A percentile compares a stretch with the other conserved stretches of the same genome.
These are phyloP conservation scores for Phytophthora pisi DNA, from an alignment of 352 stramenopile genomes.

Conservation along the genomic window DNA sequence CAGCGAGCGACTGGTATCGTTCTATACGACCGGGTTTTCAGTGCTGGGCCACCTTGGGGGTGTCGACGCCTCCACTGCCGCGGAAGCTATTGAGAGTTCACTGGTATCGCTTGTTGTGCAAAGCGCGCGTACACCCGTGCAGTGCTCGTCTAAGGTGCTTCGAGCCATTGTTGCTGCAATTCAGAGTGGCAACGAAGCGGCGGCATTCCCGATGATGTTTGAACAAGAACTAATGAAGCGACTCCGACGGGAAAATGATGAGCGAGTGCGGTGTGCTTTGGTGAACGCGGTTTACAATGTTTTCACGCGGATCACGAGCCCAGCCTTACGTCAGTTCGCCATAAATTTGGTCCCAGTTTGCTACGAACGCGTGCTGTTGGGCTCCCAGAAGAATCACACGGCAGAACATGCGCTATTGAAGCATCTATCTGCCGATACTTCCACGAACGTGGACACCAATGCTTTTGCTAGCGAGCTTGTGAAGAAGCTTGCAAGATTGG, in stretches of 20 bases:
- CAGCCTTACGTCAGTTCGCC: slow-evolving; percentile 21
- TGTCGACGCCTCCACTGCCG: slow-evolving; percentile 27
- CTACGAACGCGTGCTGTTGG: slow-evolving; percentile 30
- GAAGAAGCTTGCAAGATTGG: slow-evolving; percentile 30
- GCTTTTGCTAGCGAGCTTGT: slow-evolving; percentile 19
- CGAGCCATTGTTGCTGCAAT: slow-evolving; percentile 32
- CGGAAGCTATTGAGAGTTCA: slow-evolving; percentile 23
- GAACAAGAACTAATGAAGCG: slow-evolving; percentile 30
- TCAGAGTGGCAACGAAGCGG: slow-evolving; percentile 16
- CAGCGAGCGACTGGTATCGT: slow-evolving; percentile 13
- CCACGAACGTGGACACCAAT: neutral
- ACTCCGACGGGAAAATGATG: slow-evolving; percentile 24
- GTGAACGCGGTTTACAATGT: slow-evolving; percentile 36
- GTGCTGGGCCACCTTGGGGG: slow-evolving; percentile 38
- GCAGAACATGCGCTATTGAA: slow-evolving; percentile 28
- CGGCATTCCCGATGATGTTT: slow-evolving; percentile 27
- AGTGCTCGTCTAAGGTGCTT: slow-evolving; percentile 22
- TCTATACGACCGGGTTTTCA: slow-evolving; percentile 47
- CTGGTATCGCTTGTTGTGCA: slow-evolving; percentile 43
- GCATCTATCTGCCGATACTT: slow-evolving; percentile 23
- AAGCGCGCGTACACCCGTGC: slow-evolving; percentile 15
- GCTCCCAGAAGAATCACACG: slow-evolving; percentile 10
- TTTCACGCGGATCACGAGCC: slow-evolving; percentile 31
- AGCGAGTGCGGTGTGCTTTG: slow-evolving; percentile 26
- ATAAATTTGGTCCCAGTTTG: slow-evolving; percentile 23